Evolutionary conservation across 306 rosid species (phyloP).

Genomic region (Leucaena leucocephala): DNA sequence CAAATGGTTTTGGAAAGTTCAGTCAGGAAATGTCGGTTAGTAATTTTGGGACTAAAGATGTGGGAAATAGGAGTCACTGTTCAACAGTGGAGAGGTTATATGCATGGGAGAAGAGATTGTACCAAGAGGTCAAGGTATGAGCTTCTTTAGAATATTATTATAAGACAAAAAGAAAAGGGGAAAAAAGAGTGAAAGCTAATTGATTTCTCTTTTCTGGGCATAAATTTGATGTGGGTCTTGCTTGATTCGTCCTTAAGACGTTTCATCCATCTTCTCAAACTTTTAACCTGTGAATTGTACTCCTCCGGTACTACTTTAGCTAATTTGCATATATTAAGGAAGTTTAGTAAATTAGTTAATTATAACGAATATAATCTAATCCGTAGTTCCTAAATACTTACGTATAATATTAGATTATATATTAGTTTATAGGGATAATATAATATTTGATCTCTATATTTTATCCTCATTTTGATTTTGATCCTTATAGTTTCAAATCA

Average conservation of each 20-base stretch:
- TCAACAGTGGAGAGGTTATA: slow-evolving; percentile 88
- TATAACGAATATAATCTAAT: no score
- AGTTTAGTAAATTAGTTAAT: no score
- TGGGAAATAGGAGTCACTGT: slow-evolving; percentile 52
- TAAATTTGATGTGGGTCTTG: slow-evolving; percentile 40
- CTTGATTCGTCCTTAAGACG: slow-evolving; percentile 26
- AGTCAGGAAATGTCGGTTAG: not conserved
- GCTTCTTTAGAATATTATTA: slow-evolving; percentile 28
- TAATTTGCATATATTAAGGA: no score
- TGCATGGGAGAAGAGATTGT: slow-evolving; percentile 93
- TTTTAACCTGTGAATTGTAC: not conserved
- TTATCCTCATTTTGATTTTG: no score
- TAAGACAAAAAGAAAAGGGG: not conserved
- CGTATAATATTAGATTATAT: no score
- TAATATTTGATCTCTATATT: no score
- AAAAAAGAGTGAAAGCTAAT: not conserved
- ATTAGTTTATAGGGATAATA: no score
- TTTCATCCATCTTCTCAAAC: slow-evolving; percentile 28
- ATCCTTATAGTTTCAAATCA: no score
- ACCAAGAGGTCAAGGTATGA: slow-evolving; percentile 84
- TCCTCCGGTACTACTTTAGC: no score
- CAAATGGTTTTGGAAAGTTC: slow-evolving; percentile 57
- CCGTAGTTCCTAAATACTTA: no score
- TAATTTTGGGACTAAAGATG: slow-evolving; percentile 2
- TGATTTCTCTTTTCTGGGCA: slow-evolving; percentile 6